Evolutionary conservation across 306 rosid genomes (phyloP).

Genomic region (Hippophae rhamnoides): DNA sequence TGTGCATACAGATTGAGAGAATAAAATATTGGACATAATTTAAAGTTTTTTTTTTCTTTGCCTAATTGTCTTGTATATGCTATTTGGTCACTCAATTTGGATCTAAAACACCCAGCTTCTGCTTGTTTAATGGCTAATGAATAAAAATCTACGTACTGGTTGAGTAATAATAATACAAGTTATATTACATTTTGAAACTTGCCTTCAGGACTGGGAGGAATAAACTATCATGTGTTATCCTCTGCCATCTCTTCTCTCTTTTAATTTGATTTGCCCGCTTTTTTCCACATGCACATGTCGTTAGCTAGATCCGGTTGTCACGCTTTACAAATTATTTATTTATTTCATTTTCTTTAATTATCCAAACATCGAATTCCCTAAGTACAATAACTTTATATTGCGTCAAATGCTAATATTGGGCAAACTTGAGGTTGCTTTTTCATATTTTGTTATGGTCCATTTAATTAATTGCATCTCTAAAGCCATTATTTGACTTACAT

Average conservation of each 20-base stretch:
- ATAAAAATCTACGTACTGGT: background rate
- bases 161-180: background rate
- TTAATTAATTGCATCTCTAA: no score
- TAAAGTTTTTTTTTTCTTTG: no score
- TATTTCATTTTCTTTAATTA: constrained; percentile 33
- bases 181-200: background rate
- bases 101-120: background rate
- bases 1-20: background rate
- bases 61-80: no score
- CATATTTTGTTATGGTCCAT: background rate
- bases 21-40: background rate
- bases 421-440: background rate
- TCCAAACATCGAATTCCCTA: constrained; percentile 21
- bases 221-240: constrained; percentile 41
- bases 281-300: constrained; percentile 66
- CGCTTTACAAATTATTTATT: constrained; percentile 29
- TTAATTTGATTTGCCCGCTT: constrained; percentile 30
- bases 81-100: no score
- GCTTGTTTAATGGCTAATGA: constrained; percentile 6
- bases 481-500: no score
- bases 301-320: constrained; percentile 55
- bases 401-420: background rate
- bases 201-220: constrained; percentile 29
- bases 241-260: constrained; percentile 30
- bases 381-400: constrained; percentile 22